Evolutionary conservation across 805 yeast genomes (phyloP).

Genomic region (Kregervanrija pseudodelftensis): DNA sequence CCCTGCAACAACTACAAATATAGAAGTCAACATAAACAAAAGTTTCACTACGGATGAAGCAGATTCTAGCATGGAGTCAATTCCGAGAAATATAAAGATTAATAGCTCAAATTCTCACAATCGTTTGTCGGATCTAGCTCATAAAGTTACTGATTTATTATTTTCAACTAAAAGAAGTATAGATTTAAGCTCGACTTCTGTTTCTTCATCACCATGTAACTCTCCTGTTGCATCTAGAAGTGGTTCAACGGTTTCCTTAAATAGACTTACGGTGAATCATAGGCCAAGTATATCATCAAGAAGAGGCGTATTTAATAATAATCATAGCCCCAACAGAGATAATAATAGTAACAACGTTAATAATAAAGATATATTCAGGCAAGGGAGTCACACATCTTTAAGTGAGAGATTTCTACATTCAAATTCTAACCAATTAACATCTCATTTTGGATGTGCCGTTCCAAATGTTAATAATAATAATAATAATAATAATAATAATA

Average conservation of each 20-base stretch:
- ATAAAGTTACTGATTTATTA: conserved; percentile 22
- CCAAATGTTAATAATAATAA: background rate
- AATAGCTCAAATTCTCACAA: conserved; percentile 14
- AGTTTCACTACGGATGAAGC: background rate
- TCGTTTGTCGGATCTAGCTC: conserved; percentile 22
- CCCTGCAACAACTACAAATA: conserved; percentile 6
- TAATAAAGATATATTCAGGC: background rate
- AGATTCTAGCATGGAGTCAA: background rate
- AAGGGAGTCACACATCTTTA: no score
- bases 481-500: conserved; percentile 2
- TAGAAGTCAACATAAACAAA: conserved; percentile 3
- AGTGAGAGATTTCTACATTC: no score
- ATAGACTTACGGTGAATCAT: conserved; percentile 13
- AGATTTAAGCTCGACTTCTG: conserved; percentile 6
- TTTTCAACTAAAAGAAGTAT: conserved; percentile 14
- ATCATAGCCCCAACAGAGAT: conserved; percentile 7
- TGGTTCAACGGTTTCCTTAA: conserved; percentile 20
- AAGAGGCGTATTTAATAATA: conserved; percentile 6
- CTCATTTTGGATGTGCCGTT: background rate
- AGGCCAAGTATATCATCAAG: conserved; percentile 5
- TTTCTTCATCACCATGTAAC: conserved; percentile 7
- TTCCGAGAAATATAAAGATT: background rate
- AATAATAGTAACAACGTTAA: conserved; percentile 1
- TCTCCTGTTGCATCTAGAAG: conserved; percentile 19
- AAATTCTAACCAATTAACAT: no score